Conservation (phyloP, 768 basidiomycete genomes). For the Lanmaoa rubissima region DNA sequence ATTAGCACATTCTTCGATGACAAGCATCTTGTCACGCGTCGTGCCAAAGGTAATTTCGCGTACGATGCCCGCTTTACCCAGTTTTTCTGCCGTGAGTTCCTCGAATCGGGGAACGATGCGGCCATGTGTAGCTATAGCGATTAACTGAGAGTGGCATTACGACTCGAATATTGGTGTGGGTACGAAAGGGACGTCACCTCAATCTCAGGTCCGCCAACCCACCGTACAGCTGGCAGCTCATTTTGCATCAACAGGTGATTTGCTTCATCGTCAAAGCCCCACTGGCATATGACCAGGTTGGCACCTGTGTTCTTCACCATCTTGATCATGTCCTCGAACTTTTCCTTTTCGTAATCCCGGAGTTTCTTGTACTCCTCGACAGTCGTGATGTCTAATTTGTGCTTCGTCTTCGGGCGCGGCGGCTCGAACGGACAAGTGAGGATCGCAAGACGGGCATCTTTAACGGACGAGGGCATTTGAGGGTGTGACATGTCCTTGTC, state of each 20-base stretch:
- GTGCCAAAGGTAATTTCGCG: constrained; percentile 96
- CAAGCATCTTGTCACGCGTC: constrained; percentile 98
- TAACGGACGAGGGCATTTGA: constrained; percentile 90
- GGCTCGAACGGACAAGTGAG: constrained; percentile 99
- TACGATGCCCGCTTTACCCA: constrained; percentile 91
- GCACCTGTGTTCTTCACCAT: constrained; percentile 95
- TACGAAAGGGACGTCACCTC: constrained; percentile 54
- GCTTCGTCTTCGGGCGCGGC: constrained; percentile 98
- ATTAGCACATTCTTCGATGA: constrained; percentile 99
- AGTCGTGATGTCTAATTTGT: constrained; percentile 94
- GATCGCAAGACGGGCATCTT: constrained; percentile 91
- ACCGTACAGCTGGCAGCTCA: constrained; percentile 93
- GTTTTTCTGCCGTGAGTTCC: constrained; percentile 86
- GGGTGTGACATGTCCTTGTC: constrained; percentile 99
- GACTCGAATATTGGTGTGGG: background rate
- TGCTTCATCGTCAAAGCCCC: constrained; percentile 99
- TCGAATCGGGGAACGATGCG: constrained; percentile 98
- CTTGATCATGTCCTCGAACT: constrained; percentile 97
- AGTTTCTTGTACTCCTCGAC: constrained; percentile 98
- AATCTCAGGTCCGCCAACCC: constrained; percentile 99
- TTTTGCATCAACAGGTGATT: constrained; percentile 99
- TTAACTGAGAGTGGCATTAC: constrained; percentile 53
- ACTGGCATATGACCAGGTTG: constrained; percentile 98
- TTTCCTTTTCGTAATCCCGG: constrained; percentile 92
- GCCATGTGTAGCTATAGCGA: constrained; percentile 97